These are phyloP conservation scores for Acer saccharum DNA, from an alignment of 345 rosid genomes.

Conservation along the genomic window DNA sequence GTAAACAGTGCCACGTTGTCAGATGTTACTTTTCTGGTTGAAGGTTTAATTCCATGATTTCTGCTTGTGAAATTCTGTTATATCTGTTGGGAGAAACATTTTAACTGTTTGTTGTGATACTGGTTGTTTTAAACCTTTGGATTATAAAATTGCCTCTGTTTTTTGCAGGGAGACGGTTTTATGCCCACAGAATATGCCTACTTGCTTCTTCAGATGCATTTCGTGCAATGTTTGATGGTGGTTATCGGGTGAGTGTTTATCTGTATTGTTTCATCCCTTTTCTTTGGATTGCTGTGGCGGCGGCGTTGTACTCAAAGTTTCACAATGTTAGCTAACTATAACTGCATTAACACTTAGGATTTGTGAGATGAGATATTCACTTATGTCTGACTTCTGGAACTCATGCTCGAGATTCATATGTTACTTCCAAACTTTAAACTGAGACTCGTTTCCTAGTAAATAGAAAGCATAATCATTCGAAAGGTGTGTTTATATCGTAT, in stretches of 20 bases:
- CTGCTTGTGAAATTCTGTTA: conserved; percentile 8
- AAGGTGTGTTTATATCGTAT: conserved; percentile 3
- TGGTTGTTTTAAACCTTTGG: not conserved
- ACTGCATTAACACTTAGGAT: not conserved
- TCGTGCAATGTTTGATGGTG: conserved; percentile 99
- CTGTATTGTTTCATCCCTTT: conserved; percentile 11
- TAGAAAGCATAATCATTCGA: not conserved
- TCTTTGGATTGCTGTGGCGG: not conserved
- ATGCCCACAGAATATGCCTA: conserved; percentile 95
- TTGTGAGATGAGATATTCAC: conserved; percentile 8
- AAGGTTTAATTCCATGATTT: conserved; percentile 50
- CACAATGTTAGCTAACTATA: conserved; percentile 4
- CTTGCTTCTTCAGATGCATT: conserved; percentile 99
- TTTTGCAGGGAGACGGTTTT: conserved; percentile 81
- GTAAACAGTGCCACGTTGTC: conserved; percentile 90
- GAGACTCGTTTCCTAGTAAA: not conserved
- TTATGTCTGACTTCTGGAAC: conserved; percentile 3
- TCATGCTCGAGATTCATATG: not conserved
- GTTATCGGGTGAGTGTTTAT: conserved; percentile 77
- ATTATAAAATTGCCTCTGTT: conserved; percentile 5
- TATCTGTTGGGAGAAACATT: not conserved
- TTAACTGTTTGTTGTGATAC: not conserved
- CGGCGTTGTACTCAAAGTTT: not conserved
- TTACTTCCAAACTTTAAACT: not conserved
- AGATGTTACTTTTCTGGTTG: conserved; percentile 95